Conservation (phyloP, 108 stramenopile species). For the Cyclotella kingstonii region DNA sequence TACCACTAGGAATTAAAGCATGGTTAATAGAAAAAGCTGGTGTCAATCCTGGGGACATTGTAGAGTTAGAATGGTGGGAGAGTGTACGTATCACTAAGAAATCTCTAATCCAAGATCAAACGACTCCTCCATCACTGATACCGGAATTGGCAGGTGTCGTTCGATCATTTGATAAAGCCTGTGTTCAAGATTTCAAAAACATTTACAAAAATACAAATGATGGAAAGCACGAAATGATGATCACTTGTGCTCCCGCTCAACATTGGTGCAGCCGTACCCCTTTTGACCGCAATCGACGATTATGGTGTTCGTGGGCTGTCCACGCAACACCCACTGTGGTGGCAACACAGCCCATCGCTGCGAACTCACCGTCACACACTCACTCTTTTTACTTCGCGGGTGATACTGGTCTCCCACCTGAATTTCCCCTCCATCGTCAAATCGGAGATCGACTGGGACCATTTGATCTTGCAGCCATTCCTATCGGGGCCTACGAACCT, state of each 20-base stretch:
- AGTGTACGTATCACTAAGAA: slow-evolving; percentile 31
- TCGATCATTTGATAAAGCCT: slow-evolving; percentile 33
- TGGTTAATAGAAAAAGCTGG: slow-evolving; percentile 67
- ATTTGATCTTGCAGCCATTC: slow-evolving; percentile 86
- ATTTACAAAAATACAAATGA: not conserved
- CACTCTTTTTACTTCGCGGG: slow-evolving; percentile 82
- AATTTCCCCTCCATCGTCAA: slow-evolving; percentile 82
- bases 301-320: slow-evolving; percentile 89
- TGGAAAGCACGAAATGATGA: slow-evolving; percentile 19
- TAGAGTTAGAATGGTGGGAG: slow-evolving; percentile 94
- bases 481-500: slow-evolving; percentile 94
- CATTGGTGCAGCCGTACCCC: slow-evolving; percentile 89
- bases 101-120: not conserved
- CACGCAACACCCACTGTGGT: slow-evolving; percentile 15
- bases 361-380: slow-evolving; percentile 1
- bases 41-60: slow-evolving; percentile 50
- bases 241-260: slow-evolving; percentile 85
- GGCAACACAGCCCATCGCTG: not conserved
- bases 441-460: slow-evolving; percentile 83
- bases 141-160: slow-evolving; percentile 35
- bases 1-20: slow-evolving; percentile 72
- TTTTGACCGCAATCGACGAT: slow-evolving; percentile 80
- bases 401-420: slow-evolving; percentile 71
- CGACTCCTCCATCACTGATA: not conserved
- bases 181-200: slow-evolving; percentile 2